Conservation (phyloP, 306 rosid genomes). For the Trifolium dubium region DNA sequence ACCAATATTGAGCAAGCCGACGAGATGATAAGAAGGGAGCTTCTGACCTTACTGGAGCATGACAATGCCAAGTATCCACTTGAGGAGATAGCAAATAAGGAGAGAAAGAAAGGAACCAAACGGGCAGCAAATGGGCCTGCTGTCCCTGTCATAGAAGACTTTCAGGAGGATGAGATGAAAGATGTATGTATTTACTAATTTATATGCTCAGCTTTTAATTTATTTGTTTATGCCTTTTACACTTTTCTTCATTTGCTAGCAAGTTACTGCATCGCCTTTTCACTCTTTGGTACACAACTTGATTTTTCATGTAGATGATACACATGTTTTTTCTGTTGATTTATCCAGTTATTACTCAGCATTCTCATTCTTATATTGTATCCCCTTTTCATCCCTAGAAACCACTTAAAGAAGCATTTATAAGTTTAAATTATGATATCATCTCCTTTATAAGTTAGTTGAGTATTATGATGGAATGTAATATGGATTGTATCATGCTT, state of each 20-base stretch:
- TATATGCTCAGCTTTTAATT: slow-evolving; percentile 18
- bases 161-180: slow-evolving; percentile 76
- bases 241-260: slow-evolving; percentile 18
- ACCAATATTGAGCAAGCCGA: slow-evolving; percentile 89
- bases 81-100: slow-evolving; percentile 66
- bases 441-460: slow-evolving; percentile 2
- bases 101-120: slow-evolving; percentile 71
- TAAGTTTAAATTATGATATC: slow-evolving; percentile 14
- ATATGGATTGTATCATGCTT: slow-evolving; percentile 16
- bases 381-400: not conserved
- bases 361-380: slow-evolving; percentile 3
- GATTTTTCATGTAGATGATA: slow-evolving; percentile 20
- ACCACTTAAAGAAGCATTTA: slow-evolving; percentile 19
- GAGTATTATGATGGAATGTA: not conserved
- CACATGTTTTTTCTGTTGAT: not conserved
- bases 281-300: slow-evolving; percentile 16
- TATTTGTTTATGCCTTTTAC: slow-evolving; percentile 4
- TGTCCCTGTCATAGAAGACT: slow-evolving; percentile 77
- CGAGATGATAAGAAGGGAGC: slow-evolving; percentile 80
- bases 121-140: slow-evolving; percentile 60
- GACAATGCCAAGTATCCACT: slow-evolving; percentile 89
- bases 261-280: slow-evolving; percentile 30
- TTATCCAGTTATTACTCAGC: not conserved
- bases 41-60: slow-evolving; percentile 75
- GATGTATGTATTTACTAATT: slow-evolving; percentile 52